Evolutionary conservation across 2,329 filamentous ascomycete species (phyloP).

Genomic region (Aspergillus sojae): DNA sequence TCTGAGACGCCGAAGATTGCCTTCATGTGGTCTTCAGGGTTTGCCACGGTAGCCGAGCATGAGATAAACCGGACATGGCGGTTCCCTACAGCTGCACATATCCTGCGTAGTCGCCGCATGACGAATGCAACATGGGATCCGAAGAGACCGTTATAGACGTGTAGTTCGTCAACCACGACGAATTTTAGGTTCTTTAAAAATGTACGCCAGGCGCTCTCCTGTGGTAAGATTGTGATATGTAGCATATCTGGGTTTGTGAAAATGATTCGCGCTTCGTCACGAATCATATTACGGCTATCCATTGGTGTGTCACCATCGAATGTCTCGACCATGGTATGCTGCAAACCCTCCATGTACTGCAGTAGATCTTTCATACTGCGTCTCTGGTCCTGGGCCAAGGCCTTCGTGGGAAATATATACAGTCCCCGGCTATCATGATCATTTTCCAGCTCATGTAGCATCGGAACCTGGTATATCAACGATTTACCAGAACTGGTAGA

Average conservation of each 20-base stretch:
- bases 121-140: constrained; percentile 93
- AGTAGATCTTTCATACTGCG: constrained; percentile 85
- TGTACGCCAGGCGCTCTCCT: constrained; percentile 84
- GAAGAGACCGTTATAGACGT: constrained; percentile 95
- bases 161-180: constrained; percentile 88
- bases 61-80: constrained; percentile 84
- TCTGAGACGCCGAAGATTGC: constrained; percentile 88
- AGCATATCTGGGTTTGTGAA: constrained; percentile 99
- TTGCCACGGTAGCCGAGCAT: constrained; percentile 94
- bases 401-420: constrained; percentile 98
- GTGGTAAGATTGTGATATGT: constrained; percentile 88
- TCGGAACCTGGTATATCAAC: constrained; percentile 94
- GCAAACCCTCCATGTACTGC: constrained; percentile 74
- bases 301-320: constrained; percentile 96
- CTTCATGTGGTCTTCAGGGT: constrained; percentile 87
- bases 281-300: constrained; percentile 73
- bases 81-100: constrained; percentile 91
- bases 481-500: constrained; percentile 97
- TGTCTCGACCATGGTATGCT: constrained; percentile 80
- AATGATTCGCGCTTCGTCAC: constrained; percentile 87
- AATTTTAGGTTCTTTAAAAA: constrained; percentile 89
- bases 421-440: constrained; percentile 79
- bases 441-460: constrained; percentile 81
- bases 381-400: constrained; percentile 90
- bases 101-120: constrained; percentile 83